Base-by-base conservation (phyloP, 2,329 filamentous ascomycete genomes). In the Coniochaeta prunicola region DNA sequence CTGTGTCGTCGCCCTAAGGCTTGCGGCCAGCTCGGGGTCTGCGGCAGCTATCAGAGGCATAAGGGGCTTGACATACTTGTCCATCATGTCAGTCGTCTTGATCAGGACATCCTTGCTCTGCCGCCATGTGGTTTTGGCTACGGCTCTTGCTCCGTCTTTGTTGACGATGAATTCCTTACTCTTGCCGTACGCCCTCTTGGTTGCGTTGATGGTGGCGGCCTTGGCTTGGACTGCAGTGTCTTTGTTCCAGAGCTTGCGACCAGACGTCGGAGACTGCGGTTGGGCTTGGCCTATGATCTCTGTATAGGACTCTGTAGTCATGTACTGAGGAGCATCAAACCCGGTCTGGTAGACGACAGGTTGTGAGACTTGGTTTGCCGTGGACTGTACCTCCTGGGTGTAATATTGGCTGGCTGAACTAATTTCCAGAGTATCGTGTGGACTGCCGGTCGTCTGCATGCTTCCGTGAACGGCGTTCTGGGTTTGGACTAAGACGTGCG, bases 131-230 rank as follows among this genome's bases (percentile, higher is more conserved):
- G 26, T 31, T 28, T 55, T 55, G 26, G 53, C 26, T 3, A 34
- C 28, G 28, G 26, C 31, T n/a, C 53, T 12, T 6, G 53, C 53
- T 10, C 45, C 45, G 28, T 50, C 45, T 28, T 50, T 50, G 28
- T 50, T 50, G 21, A 30, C 28, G 45, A 50, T 50, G 26, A 34
- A 55, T 28, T 55, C 53, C n/a, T 55, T 55, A 28, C 53, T 55
- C 53, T 55, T 55, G 53, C 9, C 26, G 31, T 55, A 30, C 4
- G 53, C 53, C 34, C 26, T 26, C 28, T 50, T 50, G 45, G 45
- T 26, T 6, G 28, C 21, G 21, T 50, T 50, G 45, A 50, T 50
- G 21, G 45, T 50, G 5, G 45, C 45, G 9, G 24, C 45, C 28
- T 50, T 50, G 45, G 45, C 45, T 6, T 50, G 45, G 45, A 17